phyloP scores from a whole-genome alignment of 2,329 filamentous ascomycete species.

The Rutstroemia sp. region DNA sequence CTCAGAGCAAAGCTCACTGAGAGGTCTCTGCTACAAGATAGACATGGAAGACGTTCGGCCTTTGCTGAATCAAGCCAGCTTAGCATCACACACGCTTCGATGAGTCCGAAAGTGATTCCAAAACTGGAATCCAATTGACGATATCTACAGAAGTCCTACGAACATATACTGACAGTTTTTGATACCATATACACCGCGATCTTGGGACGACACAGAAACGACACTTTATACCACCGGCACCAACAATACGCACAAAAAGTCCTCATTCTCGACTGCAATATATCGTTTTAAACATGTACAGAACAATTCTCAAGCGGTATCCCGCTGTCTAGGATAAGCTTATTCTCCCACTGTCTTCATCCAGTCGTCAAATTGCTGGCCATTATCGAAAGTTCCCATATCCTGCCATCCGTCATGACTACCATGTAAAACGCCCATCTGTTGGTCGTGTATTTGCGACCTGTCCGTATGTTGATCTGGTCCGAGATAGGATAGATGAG shows the following conservation, averaged over 20 bases:
- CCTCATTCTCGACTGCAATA: neutral
- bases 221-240: neutral
- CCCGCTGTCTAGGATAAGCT: neutral
- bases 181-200: neutral
- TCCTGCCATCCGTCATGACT: conserved; percentile 28
- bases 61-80: no score
- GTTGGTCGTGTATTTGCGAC: conserved; percentile 24
- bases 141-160: neutral
- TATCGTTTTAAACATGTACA: conserved; percentile 1
- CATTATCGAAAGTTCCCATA: conserved; percentile 24
- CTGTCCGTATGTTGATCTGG: conserved; percentile 17
- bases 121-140: no score
- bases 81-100: no score
- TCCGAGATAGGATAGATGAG: conserved; percentile 20
- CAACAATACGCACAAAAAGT: conserved; percentile 1
- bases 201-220: no score
- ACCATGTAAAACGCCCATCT: conserved; percentile 24
- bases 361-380: conserved; percentile 30
- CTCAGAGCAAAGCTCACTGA: no score
- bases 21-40: no score
- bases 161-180: no score
- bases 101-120: no score
- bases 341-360: conserved; percentile 19
- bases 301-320: neutral
- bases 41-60: no score